Evolutionary conservation across 768 basidiomycete genomes (phyloP).

Genomic region (Trametopsis cervina): DNA sequence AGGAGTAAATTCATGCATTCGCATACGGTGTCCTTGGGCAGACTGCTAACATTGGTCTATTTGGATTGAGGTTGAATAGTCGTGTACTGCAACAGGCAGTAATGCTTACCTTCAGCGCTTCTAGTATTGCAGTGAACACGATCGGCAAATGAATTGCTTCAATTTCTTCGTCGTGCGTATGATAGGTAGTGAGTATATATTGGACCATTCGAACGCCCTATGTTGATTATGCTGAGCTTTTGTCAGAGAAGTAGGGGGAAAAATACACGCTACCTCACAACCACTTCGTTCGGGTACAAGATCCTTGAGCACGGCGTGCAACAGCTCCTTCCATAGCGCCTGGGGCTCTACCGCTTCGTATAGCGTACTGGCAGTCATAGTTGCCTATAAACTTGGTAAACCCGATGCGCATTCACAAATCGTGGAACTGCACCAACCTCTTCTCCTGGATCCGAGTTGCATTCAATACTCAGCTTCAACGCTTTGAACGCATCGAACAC

Average conservation of each 20-base stretch:
- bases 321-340: constrained; percentile 77
- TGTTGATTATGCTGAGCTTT: no score
- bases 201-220: constrained; percentile 62
- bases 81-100: background rate
- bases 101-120: constrained; percentile 50
- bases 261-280: constrained; percentile 39
- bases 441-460: constrained; percentile 45
- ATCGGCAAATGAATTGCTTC: constrained; percentile 75
- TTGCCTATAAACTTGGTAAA: constrained; percentile 44
- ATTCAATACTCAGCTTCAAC: constrained; percentile 48
- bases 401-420: background rate
- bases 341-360: constrained; percentile 92
- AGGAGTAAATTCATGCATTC: constrained; percentile 14
- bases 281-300: constrained; percentile 36
- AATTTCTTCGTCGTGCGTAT: constrained; percentile 82
- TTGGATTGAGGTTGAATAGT: background rate
- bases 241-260: no score
- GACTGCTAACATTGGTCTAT: constrained; percentile 6
- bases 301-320: constrained; percentile 49
- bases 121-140: constrained; percentile 62
- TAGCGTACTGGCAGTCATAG: constrained; percentile 79
- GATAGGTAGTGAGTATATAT: constrained; percentile 71
- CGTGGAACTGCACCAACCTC: constrained; percentile 41
- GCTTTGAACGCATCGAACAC: constrained; percentile 77
- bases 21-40: background rate